Evolutionary conservation across 2,329 filamentous ascomycete genomes (phyloP).

Genomic region (Fusarium kyushuense): DNA sequence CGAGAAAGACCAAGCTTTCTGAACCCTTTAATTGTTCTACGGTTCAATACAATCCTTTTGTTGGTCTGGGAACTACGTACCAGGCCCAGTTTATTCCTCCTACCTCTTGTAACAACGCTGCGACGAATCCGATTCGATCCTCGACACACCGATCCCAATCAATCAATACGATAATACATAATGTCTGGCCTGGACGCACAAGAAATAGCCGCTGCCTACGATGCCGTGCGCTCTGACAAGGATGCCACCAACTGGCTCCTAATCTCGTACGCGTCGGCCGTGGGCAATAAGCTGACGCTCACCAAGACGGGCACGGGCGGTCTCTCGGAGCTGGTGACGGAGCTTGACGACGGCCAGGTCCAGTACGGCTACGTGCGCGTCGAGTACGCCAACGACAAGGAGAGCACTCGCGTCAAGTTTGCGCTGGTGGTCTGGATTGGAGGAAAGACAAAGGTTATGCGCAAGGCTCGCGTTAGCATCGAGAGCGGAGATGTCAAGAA

Average conservation of each 20-base stretch:
- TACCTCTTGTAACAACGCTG: no score
- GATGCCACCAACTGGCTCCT: constrained; percentile 75
- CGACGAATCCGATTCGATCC: constrained; percentile 33
- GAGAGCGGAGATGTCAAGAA: constrained; percentile 75
- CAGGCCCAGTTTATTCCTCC: constrained; percentile 38
- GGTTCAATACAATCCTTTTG: constrained; percentile 8
- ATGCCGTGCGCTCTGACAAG: constrained; percentile 75
- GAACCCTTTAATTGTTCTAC: constrained; percentile 18
- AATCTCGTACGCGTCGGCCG: constrained; percentile 68
- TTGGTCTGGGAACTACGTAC: constrained; percentile 12
- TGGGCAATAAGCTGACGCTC: constrained; percentile 68
- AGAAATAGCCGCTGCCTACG: constrained; percentile 73
- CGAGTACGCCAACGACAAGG: constrained; percentile 78
- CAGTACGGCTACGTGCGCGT: constrained; percentile 75
- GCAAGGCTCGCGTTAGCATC: constrained; percentile 75
- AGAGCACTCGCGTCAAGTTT: constrained; percentile 77
- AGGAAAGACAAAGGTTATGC: constrained; percentile 73
- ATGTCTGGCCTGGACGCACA: constrained; percentile 68
- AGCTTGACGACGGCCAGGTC: constrained; percentile 69
- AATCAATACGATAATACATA: constrained; percentile 2
- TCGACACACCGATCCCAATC: constrained; percentile 13
- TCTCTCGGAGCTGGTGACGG: constrained; percentile 66
- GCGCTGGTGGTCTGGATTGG: constrained; percentile 77
- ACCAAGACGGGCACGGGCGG: constrained; percentile 70
- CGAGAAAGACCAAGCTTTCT: constrained; percentile 18